Evolutionary conservation across 208 protist species (phyloP).

Genomic region (Leishmania gerbilli): DNA sequence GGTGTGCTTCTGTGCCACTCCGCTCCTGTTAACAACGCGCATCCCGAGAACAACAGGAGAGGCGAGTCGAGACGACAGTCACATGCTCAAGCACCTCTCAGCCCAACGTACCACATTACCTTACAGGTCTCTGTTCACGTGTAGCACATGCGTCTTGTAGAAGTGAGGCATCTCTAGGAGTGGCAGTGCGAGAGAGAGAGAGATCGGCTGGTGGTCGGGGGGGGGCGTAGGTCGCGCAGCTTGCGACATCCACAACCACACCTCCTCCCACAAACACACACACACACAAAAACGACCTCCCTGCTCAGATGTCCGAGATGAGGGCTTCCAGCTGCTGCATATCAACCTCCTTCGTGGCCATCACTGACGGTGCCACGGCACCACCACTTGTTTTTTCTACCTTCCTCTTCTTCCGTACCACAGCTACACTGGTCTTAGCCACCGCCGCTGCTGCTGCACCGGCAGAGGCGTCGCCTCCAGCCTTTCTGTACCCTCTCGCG

Average conservation of each 20-base stretch:
- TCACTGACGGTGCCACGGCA: slow-evolving; percentile 13
- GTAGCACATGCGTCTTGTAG: not conserved
- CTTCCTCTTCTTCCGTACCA: slow-evolving; percentile 82
- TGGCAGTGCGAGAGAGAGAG: not conserved
- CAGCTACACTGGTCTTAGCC: slow-evolving; percentile 30
- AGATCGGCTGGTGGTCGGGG: not conserved
- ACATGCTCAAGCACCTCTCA: not conserved
- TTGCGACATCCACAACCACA: not conserved
- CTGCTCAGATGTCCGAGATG: slow-evolving; percentile 18
- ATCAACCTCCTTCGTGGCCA: slow-evolving; percentile 22
- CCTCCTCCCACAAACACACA: not conserved
- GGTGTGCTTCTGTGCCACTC: not conserved
- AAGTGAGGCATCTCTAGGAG: not conserved
- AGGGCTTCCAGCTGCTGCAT: slow-evolving; percentile 36
- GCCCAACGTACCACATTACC: too few species aligned
- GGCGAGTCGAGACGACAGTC: not conserved
- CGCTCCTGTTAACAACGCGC: not conserved
- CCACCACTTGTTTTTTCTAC: slow-evolving; percentile 27
- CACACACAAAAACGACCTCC: too few species aligned
- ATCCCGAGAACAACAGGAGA: not conserved
- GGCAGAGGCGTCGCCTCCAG: not conserved
- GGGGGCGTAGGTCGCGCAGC: not conserved
- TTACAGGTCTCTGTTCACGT: not conserved
- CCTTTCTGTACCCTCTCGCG: not conserved
- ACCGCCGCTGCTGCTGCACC: not conserved